Evolutionary conservation across 2,329 filamentous ascomycete genomes (phyloP), one percentile per base, ranked within the genome.

Genomic region (Helotiales sp.): DNA sequence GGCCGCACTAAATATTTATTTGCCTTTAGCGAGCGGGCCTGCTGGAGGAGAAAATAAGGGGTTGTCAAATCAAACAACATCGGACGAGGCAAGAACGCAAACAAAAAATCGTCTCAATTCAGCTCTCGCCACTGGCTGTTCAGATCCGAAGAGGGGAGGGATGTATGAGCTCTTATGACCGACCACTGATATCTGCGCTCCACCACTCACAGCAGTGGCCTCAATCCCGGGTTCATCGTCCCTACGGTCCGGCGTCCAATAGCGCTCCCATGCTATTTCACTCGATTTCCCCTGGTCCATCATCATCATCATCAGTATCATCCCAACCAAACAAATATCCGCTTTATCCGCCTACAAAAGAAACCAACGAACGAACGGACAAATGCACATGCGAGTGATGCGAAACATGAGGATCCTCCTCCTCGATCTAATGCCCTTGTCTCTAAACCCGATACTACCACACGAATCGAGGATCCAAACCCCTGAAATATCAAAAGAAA

Each of bases 231-330:
- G 13, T 24, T n/a, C 20, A 37, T 26, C 30, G 54, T 57, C 54
- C 54, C 52, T 55, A n/a, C 17, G n/a, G 34, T 40, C 54, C 54
- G 52, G 34, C 52, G 15, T 20, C 54, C 54, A 57, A 57, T 57
- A 34, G 32, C 32, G 34, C n/a, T n/a, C n/a, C n/a, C n/a, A n/a
- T n/a, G n/a, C n/a, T n/a, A n/a, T n/a, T n/a, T n/a, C n/a, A n/a
- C n/a, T n/a, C n/a, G n/a, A n/a, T n/a, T 30, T 7, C 49, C 26
- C 1, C 6, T 11, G 13, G 7, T 30, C 15, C 43, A 22, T 30
- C 24, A n/a, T 30, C 49, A 5, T 30, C 15, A 17, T 30, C 24
- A 13, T n/a, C n/a, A n/a, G n/a, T n/a, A n/a, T n/a, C 22, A 15
- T 7, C 4, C 8, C 10, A 50, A 15, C 17, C 50, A 10, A n/a